phyloP scores from a whole-genome alignment of 179 eudicot species.

The Vitellaria paradoxa region DNA sequence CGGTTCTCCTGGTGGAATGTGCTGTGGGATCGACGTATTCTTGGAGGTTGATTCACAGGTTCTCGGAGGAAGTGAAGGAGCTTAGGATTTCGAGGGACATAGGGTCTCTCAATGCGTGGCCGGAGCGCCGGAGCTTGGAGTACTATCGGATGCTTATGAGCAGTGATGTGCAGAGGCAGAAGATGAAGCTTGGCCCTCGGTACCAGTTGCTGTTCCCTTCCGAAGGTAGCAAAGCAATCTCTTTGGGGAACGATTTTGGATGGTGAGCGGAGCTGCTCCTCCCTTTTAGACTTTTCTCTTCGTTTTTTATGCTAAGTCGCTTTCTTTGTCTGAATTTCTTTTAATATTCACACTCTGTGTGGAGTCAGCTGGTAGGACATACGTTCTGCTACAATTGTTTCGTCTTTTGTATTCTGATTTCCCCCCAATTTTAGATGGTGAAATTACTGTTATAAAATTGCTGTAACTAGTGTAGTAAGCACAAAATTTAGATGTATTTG shows the following conservation, averaged over 20 bases:
- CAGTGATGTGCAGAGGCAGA: slow-evolving; percentile 66
- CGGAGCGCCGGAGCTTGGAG: slow-evolving; percentile 51
- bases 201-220: slow-evolving; percentile 54
- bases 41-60: slow-evolving; percentile 66
- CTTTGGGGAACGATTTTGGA: slow-evolving; percentile 80
- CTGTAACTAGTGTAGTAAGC: background rate
- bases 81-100: slow-evolving; percentile 29
- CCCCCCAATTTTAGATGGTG: background rate
- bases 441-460: background rate
- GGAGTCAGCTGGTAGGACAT: background rate
- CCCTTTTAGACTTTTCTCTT: background rate
- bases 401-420: background rate
- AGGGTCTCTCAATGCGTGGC: slow-evolving; percentile 25
- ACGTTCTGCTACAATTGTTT: background rate
- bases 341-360: background rate
- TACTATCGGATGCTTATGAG: slow-evolving; percentile 50
- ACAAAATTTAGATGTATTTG: background rate
- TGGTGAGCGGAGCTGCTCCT: slow-evolving; percentile 44
- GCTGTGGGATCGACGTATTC: slow-evolving; percentile 30
- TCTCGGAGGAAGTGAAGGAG: slow-evolving; percentile 60
- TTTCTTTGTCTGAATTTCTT: background rate
- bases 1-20: slow-evolving; percentile 17
- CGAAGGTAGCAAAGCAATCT: slow-evolving; percentile 47
- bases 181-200: slow-evolving; percentile 51
- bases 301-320: background rate